Evolutionary conservation across 2,329 filamentous ascomycete genomes (phyloP).

Genomic region (Cordyceps cateniannulata): DNA sequence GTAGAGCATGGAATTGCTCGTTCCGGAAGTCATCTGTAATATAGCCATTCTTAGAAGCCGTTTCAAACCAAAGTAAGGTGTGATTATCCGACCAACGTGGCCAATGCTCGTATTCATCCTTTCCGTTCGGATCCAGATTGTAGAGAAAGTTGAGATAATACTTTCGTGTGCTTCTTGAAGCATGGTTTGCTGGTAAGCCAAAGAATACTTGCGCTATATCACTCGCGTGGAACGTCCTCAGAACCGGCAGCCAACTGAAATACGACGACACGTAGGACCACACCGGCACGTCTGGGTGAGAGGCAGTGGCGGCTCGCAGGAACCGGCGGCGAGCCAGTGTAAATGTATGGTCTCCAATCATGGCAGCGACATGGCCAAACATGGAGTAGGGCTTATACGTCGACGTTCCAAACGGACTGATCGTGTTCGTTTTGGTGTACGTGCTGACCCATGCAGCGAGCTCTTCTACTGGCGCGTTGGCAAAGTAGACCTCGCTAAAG

Average conservation of each 20-base stretch:
- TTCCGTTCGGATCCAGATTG: slow-evolving; percentile 62
- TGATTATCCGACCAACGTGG: slow-evolving; percentile 31
- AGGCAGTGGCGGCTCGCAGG: slow-evolving; percentile 39
- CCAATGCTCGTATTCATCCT: slow-evolving; percentile 31
- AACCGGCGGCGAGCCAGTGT: slow-evolving; percentile 63
- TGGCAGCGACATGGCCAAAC: slow-evolving; percentile 69
- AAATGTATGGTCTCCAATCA: slow-evolving; percentile 70
- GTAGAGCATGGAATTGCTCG: slow-evolving; percentile 8
- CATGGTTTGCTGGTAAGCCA: slow-evolving; percentile 56
- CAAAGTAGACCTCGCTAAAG: slow-evolving; percentile 54
- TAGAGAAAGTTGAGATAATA: slow-evolving; percentile 72
- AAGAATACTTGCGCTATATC: slow-evolving; percentile 67
- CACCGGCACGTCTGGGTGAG: slow-evolving; percentile 51
- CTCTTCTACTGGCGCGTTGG: slow-evolving; percentile 41
- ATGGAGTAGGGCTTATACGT: slow-evolving; percentile 68
- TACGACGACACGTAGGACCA: slow-evolving; percentile 76
- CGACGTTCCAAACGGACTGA: slow-evolving; percentile 61
- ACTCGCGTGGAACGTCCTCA: slow-evolving; percentile 66
- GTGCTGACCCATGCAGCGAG: slow-evolving; percentile 52
- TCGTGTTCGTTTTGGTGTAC: slow-evolving; percentile 52
- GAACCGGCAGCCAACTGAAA: slow-evolving; percentile 60
- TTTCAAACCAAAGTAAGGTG: slow-evolving; percentile 44
- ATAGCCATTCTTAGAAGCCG: slow-evolving; percentile 22
- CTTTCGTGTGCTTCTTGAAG: slow-evolving; percentile 42
- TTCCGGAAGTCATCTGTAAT: slow-evolving; percentile 33